phyloP scores from a whole-genome alignment of 805 yeast species.

The Candida ulmi region DNA sequence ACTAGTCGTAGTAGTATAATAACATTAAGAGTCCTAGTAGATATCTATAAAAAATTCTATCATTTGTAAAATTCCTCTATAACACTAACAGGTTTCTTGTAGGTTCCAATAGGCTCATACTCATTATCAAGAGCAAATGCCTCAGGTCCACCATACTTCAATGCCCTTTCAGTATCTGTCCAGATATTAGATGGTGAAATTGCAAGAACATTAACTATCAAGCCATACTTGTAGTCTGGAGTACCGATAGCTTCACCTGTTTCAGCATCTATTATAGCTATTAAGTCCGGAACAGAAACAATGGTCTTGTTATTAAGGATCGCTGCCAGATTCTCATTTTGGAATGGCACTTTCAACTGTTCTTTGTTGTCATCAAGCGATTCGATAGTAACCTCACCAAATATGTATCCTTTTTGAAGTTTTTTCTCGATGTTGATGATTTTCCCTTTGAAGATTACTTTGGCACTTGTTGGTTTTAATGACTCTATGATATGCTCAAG shows the following conservation, averaged over 20 bases:
- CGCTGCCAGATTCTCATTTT: constrained; percentile 41
- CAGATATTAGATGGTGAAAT: constrained; percentile 30
- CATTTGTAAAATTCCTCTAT: constrained; percentile 28
- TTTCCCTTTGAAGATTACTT: constrained; percentile 34
- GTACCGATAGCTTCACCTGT: constrained; percentile 46
- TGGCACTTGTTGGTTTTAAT: constrained; percentile 27
- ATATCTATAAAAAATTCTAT: too few species aligned
- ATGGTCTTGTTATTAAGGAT: constrained; percentile 25
- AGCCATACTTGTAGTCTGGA: constrained; percentile 42
- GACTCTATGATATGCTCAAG: constrained; percentile 32
- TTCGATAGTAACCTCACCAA: constrained; percentile 38
- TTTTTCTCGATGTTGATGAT: constrained; percentile 37
- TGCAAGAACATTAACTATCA: constrained; percentile 35
- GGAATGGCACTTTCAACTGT: constrained; percentile 37
- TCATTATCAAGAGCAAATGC: constrained; percentile 26
- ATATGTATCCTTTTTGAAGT: constrained; percentile 37
- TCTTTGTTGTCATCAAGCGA: too few species aligned
- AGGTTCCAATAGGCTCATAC: constrained; percentile 33
- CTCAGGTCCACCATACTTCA: constrained; percentile 37
- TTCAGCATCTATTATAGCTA: constrained; percentile 36
- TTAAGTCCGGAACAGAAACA: constrained; percentile 41
- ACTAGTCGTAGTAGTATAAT: too few species aligned
- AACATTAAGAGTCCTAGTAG: too few species aligned
- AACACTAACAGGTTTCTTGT: constrained; percentile 31
- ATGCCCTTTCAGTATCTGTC: constrained; percentile 26